Conservation (phyloP, 2,329 filamentous ascomycete species). For the Monilinia vaccinii-corymbosi region DNA sequence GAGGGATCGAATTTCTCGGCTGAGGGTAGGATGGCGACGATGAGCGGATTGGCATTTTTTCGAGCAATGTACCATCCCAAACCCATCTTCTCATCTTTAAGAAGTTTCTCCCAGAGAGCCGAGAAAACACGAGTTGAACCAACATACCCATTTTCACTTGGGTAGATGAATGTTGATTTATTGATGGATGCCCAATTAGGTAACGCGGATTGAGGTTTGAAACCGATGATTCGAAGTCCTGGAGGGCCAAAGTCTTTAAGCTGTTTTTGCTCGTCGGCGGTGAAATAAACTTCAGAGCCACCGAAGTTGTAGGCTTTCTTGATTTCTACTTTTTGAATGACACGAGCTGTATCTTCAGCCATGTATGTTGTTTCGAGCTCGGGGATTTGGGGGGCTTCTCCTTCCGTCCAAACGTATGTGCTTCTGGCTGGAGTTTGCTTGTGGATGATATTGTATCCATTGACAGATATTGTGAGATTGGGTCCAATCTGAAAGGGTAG, state of each 20-base stretch:
- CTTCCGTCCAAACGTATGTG: conserved; percentile 80
- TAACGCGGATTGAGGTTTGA: conserved; percentile 70
- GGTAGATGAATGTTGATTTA: conserved; percentile 87
- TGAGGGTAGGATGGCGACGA: conserved; percentile 77
- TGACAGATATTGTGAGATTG: conserved; percentile 77
- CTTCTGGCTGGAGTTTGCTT: conserved; percentile 71
- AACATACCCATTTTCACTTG: conserved; percentile 79
- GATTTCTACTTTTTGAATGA: conserved; percentile 71
- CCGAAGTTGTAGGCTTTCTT: conserved; percentile 95
- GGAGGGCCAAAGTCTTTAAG: conserved; percentile 76
- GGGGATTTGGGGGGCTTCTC: conserved; percentile 77
- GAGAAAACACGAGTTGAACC: conserved; percentile 91
- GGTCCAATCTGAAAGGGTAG: conserved; percentile 84
- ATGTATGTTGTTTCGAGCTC: conserved; percentile 64
- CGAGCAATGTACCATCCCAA: conserved; percentile 86
- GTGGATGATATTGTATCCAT: conserved; percentile 85
- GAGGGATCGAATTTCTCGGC: conserved; percentile 54
- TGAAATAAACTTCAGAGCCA: conserved; percentile 80
- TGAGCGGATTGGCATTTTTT: conserved; percentile 65
- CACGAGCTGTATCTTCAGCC: conserved; percentile 67
- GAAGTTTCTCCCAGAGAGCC: conserved; percentile 78
- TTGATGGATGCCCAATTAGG: conserved; percentile 79
- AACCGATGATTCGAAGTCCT: conserved; percentile 81
- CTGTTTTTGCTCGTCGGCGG: conserved; percentile 68
- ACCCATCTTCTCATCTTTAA: conserved; percentile 70